A percentile compares a stretch with the other conserved stretches of the same genome.
These are phyloP conservation scores for Penicillium sp. DNA, from an alignment of 2,329 filamentous ascomycete genomes.

Conservation along the genomic window DNA sequence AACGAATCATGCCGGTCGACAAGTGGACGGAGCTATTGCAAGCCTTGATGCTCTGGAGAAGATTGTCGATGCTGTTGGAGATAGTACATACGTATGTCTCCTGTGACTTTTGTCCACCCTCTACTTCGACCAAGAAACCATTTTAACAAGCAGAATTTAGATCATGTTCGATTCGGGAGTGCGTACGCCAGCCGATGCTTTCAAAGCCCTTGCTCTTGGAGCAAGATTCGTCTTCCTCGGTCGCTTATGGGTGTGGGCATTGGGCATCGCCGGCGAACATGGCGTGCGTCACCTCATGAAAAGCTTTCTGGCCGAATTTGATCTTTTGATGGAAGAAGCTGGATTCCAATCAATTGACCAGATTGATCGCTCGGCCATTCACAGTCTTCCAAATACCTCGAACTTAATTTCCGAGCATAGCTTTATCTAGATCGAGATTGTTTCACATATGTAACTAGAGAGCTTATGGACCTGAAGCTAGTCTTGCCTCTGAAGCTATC, in stretches of 20 bases:
- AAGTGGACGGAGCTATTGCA: constrained; percentile 64
- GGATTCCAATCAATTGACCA: constrained; percentile 59
- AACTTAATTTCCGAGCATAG: background rate
- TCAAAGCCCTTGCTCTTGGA: constrained; percentile 64
- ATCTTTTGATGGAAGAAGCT: constrained; percentile 64
- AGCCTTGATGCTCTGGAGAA: constrained; percentile 64
- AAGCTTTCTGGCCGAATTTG: constrained; percentile 63
- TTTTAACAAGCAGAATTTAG: constrained; percentile 39
- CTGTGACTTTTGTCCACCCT: too few species aligned
- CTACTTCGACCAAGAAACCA: background rate
- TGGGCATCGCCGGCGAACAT: constrained; percentile 63
- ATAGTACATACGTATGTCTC: constrained; percentile 27
- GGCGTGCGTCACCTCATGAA: constrained; percentile 66
- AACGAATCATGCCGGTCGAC: constrained; percentile 71
- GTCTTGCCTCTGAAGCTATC: too few species aligned
- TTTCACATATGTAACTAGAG: background rate
- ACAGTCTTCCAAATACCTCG: background rate
- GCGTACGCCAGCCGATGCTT: constrained; percentile 59
- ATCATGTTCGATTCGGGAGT: constrained; percentile 66
- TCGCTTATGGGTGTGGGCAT: constrained; percentile 62
- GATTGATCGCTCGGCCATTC: constrained; percentile 47
- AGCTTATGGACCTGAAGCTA: background rate
- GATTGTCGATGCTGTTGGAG: constrained; percentile 58
- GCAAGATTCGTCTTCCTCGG: constrained; percentile 67
- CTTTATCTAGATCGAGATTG: background rate